Conservation (phyloP, 75 land plant species). For the Larix kaempferi region DNA sequence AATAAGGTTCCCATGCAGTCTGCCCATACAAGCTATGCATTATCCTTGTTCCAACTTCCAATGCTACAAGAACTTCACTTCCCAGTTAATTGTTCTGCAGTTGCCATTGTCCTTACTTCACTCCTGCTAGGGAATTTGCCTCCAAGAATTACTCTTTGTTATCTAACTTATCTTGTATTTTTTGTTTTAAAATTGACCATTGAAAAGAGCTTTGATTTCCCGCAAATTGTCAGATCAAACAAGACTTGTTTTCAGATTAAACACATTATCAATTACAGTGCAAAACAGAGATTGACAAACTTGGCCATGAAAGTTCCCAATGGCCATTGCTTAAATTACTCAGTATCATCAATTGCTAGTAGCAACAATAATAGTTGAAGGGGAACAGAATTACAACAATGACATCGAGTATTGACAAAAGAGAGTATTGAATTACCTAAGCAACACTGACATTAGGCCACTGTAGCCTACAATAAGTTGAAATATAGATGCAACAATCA, state of each 20-base stretch:
- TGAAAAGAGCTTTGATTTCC: not conserved
- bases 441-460: conserved; percentile 82
- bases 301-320: not conserved
- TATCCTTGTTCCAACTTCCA: not conserved
- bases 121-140: not conserved
- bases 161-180: not conserved
- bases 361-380: not conserved
- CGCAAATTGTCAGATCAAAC: not conserved
- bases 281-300: not conserved
- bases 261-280: not conserved
- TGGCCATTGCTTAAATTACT: not conserved
- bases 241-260: not conserved
- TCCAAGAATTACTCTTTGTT: not conserved
- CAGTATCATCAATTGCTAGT: not conserved
- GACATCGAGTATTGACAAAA: not conserved
- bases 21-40: not conserved
- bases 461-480: conserved; percentile 84
- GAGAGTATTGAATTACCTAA: conserved; percentile 54
- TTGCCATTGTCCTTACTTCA: not conserved
- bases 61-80: not conserved
- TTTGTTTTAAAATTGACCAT: not conserved
- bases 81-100: not conserved
- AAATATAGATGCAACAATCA: conserved; percentile 79
- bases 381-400: not conserved
- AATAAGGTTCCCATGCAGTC: not conserved